A percentile compares a stretch with the other conserved stretches of the same genome.
Evolutionary conservation across 352 stramenopile species (phyloP).

Genomic region (Pythium aphanidermatum): DNA sequence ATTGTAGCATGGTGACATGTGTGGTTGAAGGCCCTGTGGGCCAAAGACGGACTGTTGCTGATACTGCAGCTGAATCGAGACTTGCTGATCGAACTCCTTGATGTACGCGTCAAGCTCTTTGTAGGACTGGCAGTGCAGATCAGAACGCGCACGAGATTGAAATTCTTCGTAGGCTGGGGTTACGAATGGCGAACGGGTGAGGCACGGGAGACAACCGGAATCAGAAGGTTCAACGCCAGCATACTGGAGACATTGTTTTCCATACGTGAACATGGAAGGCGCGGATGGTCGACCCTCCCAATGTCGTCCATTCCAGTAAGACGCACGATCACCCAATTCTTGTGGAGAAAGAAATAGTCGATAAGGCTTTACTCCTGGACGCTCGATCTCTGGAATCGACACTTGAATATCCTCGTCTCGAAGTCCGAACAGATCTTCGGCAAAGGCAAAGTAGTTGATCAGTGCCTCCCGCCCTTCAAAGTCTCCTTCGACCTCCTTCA

Average conservation of each 20-base stretch:
- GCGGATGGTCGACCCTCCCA: slow-evolving; percentile 72
- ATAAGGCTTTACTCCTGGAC: slow-evolving; percentile 27
- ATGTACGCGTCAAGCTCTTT: slow-evolving; percentile 76
- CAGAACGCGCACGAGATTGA: slow-evolving; percentile 24
- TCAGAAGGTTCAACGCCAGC: slow-evolving; percentile 29
- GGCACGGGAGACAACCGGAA: slow-evolving; percentile 55
- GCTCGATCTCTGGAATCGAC: slow-evolving; percentile 7
- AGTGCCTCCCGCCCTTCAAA: slow-evolving; percentile 75
- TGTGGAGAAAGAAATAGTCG: slow-evolving; percentile 38
- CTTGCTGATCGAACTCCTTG: slow-evolving; percentile 77
- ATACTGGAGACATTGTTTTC: slow-evolving; percentile 44
- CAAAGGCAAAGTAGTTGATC: slow-evolving; percentile 66
- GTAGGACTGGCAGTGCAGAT: slow-evolving; percentile 45
- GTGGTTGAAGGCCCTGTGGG: slow-evolving; percentile 57
- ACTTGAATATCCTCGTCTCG: slow-evolving; percentile 36
- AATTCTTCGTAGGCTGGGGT: slow-evolving; percentile 35
- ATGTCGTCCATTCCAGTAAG: slow-evolving; percentile 75
- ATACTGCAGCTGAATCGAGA: slow-evolving; percentile 70
- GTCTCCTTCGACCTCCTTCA: slow-evolving; percentile 71
- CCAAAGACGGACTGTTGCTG: slow-evolving; percentile 59
- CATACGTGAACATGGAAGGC: slow-evolving; percentile 66
- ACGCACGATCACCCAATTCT: slow-evolving; percentile 46
- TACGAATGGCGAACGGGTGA: slow-evolving; percentile 47
- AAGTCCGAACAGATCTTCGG: slow-evolving; percentile 63
- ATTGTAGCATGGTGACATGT: slow-evolving; percentile 78